Evolutionary conservation across 441 rosid species (phyloP).

Genomic region (Euphorbia celastroides): DNA sequence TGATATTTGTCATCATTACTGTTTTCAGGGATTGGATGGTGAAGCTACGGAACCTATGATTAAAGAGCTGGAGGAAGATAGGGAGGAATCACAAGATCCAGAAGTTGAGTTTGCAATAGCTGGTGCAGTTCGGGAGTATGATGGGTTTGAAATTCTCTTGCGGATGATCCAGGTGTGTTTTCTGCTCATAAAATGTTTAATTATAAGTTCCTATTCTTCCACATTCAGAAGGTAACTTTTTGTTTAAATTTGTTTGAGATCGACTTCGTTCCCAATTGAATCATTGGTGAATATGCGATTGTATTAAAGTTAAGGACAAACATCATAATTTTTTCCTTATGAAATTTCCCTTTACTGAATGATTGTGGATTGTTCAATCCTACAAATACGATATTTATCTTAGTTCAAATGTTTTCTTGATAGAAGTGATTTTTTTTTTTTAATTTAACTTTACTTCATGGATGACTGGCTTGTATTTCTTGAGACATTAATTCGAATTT

Average conservation of each 20-base stretch:
- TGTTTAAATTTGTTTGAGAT: background rate
- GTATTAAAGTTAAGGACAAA: too few relatives aligned
- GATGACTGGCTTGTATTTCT: background rate
- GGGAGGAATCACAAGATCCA: slow-evolving; percentile 99
- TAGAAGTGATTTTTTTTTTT: background rate
- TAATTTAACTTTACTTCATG: background rate
- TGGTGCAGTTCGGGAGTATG: slow-evolving; percentile 95
- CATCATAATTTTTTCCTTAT: background rate
- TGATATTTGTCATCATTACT: background rate
- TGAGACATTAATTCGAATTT: background rate
- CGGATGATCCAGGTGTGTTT: slow-evolving; percentile 85
- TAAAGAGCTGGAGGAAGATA: slow-evolving; percentile 99
- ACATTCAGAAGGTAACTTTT: background rate
- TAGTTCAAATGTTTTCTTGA: background rate
- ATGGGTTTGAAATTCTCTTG: slow-evolving; percentile 90
- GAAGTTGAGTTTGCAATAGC: slow-evolving; percentile 99
- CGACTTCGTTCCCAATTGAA: background rate
- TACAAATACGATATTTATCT: background rate
- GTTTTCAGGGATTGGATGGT: slow-evolving; percentile 88
- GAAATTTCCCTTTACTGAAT: background rate
- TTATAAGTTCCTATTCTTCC: slow-evolving; percentile 7
- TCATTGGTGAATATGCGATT: background rate
- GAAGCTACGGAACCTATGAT: slow-evolving; percentile 99
- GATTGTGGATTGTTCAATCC: background rate
- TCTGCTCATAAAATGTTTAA: slow-evolving; percentile 13